A percentile compares a stretch with the other conserved stretches of the same genome.
Evolutionary conservation across 257 asterid genomes (phyloP).

Genomic region (Catharanthus roseus): DNA sequence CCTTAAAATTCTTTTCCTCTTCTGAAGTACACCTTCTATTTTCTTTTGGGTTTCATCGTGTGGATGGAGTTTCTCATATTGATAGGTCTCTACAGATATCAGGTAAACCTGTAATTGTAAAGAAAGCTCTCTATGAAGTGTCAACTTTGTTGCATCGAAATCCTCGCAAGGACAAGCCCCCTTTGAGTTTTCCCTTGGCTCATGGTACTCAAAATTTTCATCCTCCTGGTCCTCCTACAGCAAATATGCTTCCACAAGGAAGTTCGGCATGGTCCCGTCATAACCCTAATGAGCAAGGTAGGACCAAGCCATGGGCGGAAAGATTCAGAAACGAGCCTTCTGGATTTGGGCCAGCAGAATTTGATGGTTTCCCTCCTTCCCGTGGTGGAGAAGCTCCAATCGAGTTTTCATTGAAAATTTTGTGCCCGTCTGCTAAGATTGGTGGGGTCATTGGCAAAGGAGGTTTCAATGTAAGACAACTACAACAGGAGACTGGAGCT

Average conservation of each 20-base stretch:
- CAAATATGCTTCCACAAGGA: conserved; percentile 43
- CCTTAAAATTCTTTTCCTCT: neutral
- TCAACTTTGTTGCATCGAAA: conserved; percentile 72
- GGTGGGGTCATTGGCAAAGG: conserved; percentile 88
- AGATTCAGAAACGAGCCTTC: conserved; percentile 45
- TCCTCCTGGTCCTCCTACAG: conserved; percentile 43
- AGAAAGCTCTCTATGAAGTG: conserved; percentile 60
- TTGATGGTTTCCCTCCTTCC: conserved; percentile 45
- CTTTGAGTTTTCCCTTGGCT: conserved; percentile 36
- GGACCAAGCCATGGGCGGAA: conserved; percentile 37
- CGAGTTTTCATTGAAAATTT: conserved; percentile 62
- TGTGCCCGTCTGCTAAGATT: conserved; percentile 65
- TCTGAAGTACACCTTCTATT: neutral
- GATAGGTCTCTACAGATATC: conserved; percentile 47
- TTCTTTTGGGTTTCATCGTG: neutral
- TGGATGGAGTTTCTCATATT: conserved; percentile 19
- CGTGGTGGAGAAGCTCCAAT: conserved; percentile 42
- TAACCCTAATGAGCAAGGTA: conserved; percentile 32
- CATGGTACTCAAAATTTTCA: conserved; percentile 40
- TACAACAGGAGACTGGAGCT: conserved; percentile 73
- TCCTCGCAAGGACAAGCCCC: conserved; percentile 65
- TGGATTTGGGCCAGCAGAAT: conserved; percentile 34
- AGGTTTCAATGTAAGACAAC: conserved; percentile 57
- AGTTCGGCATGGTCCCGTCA: conserved; percentile 44
- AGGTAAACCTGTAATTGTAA: conserved; percentile 56